These are phyloP conservation scores for Nicotiana undulata DNA, from an alignment of 257 asterid species.

Conservation along the genomic window DNA sequence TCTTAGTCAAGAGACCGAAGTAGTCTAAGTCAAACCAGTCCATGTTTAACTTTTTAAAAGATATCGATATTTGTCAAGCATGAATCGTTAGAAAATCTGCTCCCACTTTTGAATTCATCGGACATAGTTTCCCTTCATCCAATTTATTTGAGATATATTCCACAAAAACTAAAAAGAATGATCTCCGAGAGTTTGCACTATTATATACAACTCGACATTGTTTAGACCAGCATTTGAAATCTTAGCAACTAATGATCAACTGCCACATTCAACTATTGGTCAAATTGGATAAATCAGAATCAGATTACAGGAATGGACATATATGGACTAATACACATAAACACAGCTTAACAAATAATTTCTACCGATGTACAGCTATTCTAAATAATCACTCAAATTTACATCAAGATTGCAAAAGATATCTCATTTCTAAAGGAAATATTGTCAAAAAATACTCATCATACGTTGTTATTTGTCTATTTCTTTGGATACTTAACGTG, in stretches of 20 bases:
- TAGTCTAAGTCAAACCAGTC: neutral
- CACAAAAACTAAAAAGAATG: neutral
- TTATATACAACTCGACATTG: neutral
- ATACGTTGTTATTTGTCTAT: neutral
- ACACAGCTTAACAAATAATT: neutral
- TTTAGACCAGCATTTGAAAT: neutral
- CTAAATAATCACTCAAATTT: neutral
- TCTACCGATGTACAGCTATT: too few species aligned
- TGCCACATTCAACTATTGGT: neutral
- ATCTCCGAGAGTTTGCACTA: neutral
- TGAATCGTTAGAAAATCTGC: neutral
- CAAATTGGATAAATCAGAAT: neutral
- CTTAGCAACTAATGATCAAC: neutral
- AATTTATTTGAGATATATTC: neutral
- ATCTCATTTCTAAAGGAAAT: neutral
- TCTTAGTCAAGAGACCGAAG: neutral
- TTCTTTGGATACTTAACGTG: neutral
- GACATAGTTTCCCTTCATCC: neutral
- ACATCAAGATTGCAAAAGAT: neutral
- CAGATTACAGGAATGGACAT: too few species aligned
- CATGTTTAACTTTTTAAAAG: neutral
- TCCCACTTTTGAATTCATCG: neutral
- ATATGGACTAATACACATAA: neutral
- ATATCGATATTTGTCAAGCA: neutral
- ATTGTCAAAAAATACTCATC: neutral